Base-by-base conservation (phyloP, 2,329 filamentous ascomycete species). In the Xylariaceae sp. region DNA sequence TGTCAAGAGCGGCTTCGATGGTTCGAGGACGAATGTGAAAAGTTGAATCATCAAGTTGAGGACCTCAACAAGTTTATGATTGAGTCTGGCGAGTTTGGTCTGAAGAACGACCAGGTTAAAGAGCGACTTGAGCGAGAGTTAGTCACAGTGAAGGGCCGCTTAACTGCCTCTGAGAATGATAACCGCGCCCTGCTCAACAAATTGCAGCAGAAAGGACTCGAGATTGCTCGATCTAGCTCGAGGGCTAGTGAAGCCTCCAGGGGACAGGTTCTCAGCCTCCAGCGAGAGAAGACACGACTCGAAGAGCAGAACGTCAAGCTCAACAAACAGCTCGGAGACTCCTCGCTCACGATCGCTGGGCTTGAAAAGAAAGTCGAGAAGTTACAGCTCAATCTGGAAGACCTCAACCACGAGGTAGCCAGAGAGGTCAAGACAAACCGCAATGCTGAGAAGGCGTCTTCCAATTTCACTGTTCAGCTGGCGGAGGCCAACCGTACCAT, bases 311-410 rank as follows among this genome's bases (percentile, higher is more conserved):
- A 86, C 57, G 78, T 79, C 61, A 86, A 84, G 52, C 74, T 96
- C 13, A 80, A 85, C 59, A 87, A 88, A 54, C 88, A 96, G 60
- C 74, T 96, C 11, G 89, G 86, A 42, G 90, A 96, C 51, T 76
- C 87, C 4, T 91, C 96, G 55, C 66, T 96, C 18, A 81, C 81
- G 4, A 81, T 95, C 50, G 86, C 86, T 0, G 86, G 87, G 1
- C 68, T 96, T 7, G 89, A 96, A 62, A 97, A 97, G 71, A 89
- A 93, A 63, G 86, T 93, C 39, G 91, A 97, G 65, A 96, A 96
- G 65, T 73, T 97, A 19, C 80, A 89, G 38, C 76, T 97, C 32
- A 89, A 78, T 55, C 67, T 97, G 8, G 91, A 98, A 61, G 91
- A 98, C 61, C 72, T 96, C 28, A 95, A 89, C 53, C 91, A 97